phyloP scores from a whole-genome alignment of 257 asterid species.

The Ilex aquifolium region DNA sequence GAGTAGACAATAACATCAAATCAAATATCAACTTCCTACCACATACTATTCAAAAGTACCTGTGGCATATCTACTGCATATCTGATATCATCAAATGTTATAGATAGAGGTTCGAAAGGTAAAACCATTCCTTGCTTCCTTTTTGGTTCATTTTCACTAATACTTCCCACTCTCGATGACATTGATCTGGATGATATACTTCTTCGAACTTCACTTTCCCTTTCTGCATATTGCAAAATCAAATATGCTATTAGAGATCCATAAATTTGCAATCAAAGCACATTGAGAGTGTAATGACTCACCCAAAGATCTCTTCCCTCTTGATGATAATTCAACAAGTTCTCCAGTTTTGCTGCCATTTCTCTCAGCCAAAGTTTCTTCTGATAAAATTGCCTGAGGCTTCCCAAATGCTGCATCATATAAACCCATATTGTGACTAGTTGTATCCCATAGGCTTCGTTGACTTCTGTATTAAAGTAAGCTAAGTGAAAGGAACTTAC shows the following conservation, averaged over 20 bases:
- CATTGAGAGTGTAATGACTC: neutral
- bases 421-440: neutral
- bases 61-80: conserved; percentile 85
- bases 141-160: conserved; percentile 25
- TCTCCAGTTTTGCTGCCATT: conserved; percentile 31
- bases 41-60: conserved; percentile 24
- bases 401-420: conserved; percentile 62
- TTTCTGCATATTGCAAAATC: conserved; percentile 20
- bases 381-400: conserved; percentile 54
- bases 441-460: neutral
- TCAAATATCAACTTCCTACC: too few species aligned
- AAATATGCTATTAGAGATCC: neutral
- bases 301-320: conserved; percentile 19
- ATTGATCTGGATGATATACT: conserved; percentile 35
- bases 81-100: conserved; percentile 59
- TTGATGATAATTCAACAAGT: conserved; percentile 24
- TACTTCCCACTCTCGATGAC: conserved; percentile 43
- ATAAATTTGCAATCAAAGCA: neutral
- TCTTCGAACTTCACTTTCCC: conserved; percentile 24
- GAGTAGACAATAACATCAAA: too few species aligned
- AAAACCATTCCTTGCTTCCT: conserved; percentile 76
- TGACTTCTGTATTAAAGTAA: too few species aligned
- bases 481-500: conserved; percentile 25
- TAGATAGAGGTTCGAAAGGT: conserved; percentile 72
- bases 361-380: conserved; percentile 46